Conservation (phyloP, 164 flowering plant genomes). For the Berberis vulgaris region DNA sequence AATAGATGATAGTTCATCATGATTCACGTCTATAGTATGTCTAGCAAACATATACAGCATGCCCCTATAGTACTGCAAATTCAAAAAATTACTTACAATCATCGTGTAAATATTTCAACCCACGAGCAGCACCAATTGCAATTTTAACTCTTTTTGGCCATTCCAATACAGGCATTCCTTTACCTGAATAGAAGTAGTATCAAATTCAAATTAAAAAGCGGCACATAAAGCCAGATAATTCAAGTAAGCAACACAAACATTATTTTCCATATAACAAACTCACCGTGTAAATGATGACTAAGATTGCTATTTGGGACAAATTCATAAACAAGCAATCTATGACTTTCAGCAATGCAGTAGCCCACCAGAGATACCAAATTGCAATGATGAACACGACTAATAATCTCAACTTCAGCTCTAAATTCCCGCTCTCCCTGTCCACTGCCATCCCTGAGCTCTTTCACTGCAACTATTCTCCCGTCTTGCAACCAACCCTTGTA, state of each 20-base stretch:
- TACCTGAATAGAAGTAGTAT: conserved; percentile 23
- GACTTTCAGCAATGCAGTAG: conserved; percentile 38
- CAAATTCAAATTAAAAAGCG: not conserved
- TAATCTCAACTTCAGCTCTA: conserved; percentile 60
- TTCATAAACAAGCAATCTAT: conserved; percentile 49
- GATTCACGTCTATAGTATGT: not conserved
- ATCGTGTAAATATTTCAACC: conserved; percentile 72
- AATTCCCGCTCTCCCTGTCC: conserved; percentile 17
- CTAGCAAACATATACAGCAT: not conserved
- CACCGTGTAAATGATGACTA: conserved; percentile 53
- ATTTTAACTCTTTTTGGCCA: conserved; percentile 57
- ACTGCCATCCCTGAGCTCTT: conserved; percentile 13
- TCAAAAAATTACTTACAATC: conserved; percentile 40
- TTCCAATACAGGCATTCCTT: conserved; percentile 42
- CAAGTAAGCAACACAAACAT: not conserved
- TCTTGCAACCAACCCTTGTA: conserved; percentile 12
- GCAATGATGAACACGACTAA: conserved; percentile 57
- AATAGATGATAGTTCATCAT: not conserved
- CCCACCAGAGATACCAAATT: conserved; percentile 63
- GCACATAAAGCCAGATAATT: not conserved
- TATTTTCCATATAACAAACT: not conserved
- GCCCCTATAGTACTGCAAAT: not conserved
- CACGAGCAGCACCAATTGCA: conserved; percentile 65
- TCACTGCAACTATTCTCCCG: conserved; percentile 15
- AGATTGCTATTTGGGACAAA: conserved; percentile 46